Conservation (phyloP, 2,329 filamentous ascomycete species). For the Endoconidiophora polonica region DNA sequence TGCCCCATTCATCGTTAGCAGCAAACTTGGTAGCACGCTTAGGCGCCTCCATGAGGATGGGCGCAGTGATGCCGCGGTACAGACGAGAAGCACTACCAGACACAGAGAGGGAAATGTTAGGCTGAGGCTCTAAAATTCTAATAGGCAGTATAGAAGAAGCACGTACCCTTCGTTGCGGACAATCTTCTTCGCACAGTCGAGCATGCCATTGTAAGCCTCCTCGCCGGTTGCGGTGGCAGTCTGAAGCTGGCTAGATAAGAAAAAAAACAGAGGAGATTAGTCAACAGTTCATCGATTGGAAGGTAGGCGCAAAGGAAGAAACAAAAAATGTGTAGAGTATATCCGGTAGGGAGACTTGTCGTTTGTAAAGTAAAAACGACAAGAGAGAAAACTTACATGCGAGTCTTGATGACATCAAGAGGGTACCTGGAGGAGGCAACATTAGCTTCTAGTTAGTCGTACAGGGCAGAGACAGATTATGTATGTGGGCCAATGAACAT, state of each 20-base stretch:
- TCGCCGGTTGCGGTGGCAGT: conserved; percentile 54
- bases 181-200: conserved; percentile 97
- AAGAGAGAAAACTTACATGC: conserved; percentile 50
- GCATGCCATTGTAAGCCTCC: conserved; percentile 89
- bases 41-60: conserved; percentile 88
- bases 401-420: conserved; percentile 93
- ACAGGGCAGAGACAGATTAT: not conserved
- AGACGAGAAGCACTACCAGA: conserved; percentile 58
- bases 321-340: not conserved
- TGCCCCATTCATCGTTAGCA: conserved; percentile 96
- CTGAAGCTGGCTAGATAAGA: conserved; percentile 57
- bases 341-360: no score
- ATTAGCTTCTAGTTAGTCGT: not conserved
- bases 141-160: not conserved
- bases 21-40: conserved; percentile 98
- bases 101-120: not conserved
- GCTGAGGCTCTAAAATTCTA: not conserved
- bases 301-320: no score
- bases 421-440: conserved; percentile 56
- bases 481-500: no score
- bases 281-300: no score
- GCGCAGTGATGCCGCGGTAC: conserved; percentile 88
- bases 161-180: conserved; percentile 81
- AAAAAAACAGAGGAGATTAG: no score
- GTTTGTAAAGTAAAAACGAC: no score